Base-by-base conservation (phyloP, 148 eudicot species). In the Cornus kousa region DNA sequence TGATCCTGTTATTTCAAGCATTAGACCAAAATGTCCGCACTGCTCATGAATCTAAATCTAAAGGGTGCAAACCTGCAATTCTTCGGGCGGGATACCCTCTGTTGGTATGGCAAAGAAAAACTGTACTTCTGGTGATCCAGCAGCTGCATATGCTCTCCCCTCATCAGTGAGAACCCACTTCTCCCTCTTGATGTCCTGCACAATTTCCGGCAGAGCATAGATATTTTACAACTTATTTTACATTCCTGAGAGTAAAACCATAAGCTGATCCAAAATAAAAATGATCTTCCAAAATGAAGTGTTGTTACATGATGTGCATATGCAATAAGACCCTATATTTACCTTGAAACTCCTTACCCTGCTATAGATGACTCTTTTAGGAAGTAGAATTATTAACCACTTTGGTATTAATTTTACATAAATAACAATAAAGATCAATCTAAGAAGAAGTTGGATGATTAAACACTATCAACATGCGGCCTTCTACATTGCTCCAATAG, bases 131-230 rank as follows among this genome's bases (percentile, higher is more conserved):
- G 99, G 98, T 60, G 99, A 94, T 24, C 97, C 95, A 59, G 84
- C 80, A 74, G 78, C 84, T 74, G 93, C 98, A 87, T 97, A 97
- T 11, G 75, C 75, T 71, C 83, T 81, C 79, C 97, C 97, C 83
- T 93, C 99, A 50, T 90, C 90, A 0, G 97, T 90, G 50, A 96
- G 91, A 43, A 80, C 87, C 99, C 97, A 94, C 28, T 79, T 87
- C 75, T 96, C 98, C 83, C 80, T 86, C 85, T 91, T 94, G 31
- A 96, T 92, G 82, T 94, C 98, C 99, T 96, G 89, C 79, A 79
- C 79, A 77, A 68, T 81, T 70, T 22, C 28, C 79, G 37, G 74
- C n/a, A 53, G 33, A 80, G 24, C 75, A 70, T 68, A 72, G 5
- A 31, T 39, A 28, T 57, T 74, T 71, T n/a, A 59, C 39, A 70